These are phyloP conservation scores for Lavandula angustifolia DNA, from an alignment of 257 asterid genomes.

Conservation along the genomic window DNA sequence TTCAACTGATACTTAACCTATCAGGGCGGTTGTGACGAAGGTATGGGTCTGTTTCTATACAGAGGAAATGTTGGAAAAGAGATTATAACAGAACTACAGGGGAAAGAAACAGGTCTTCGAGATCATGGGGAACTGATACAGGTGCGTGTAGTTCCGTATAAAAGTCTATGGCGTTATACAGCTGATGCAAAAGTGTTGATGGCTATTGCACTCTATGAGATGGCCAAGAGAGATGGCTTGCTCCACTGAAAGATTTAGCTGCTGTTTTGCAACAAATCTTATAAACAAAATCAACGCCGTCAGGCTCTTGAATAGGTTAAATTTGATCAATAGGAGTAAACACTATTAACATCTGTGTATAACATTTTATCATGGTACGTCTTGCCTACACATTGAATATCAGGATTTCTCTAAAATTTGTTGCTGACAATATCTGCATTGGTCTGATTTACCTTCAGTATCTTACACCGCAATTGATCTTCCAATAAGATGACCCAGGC, in stretches of 20 bases:
- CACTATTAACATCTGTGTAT: too few relatives aligned
- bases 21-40: constrained; percentile 95
- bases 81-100: constrained; percentile 62
- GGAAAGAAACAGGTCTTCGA: constrained; percentile 78
- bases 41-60: constrained; percentile 67
- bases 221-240: constrained; percentile 77
- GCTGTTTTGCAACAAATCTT: neutral
- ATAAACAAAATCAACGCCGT: too few relatives aligned
- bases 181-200: constrained; percentile 82
- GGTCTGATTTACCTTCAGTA: too few relatives aligned
- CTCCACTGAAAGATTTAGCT: constrained; percentile 39
- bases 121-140: constrained; percentile 84
- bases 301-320: too few relatives aligned
- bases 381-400: too few relatives aligned
- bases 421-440: constrained; percentile 57
- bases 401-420: constrained; percentile 40
- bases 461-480: constrained; percentile 75
- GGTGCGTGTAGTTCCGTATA: constrained; percentile 78
- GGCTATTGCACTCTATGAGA: constrained; percentile 81
- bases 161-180: constrained; percentile 72
- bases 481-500: constrained; percentile 71
- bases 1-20: constrained; percentile 19
- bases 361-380: too few relatives aligned
- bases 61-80: constrained; percentile 67
- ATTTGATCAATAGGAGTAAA: too few relatives aligned